These are phyloP conservation scores for Boletus vinaceobasis DNA, from an alignment of 768 basidiomycete species.

Conservation along the genomic window DNA sequence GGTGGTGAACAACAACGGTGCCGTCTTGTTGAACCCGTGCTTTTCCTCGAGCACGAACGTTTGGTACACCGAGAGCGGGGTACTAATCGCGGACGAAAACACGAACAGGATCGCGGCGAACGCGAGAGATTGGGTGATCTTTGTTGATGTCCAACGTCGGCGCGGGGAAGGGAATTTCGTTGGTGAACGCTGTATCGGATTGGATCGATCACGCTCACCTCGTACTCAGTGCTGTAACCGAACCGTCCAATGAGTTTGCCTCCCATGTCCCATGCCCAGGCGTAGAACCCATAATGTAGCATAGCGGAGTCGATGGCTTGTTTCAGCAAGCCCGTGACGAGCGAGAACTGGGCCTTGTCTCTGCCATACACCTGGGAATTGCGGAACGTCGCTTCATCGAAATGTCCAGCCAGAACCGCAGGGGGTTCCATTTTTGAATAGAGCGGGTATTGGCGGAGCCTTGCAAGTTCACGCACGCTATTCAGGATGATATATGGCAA, in stretches of 20 bases:
- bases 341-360: conserved; percentile 82
- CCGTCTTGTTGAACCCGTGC: conserved; percentile 97
- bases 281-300: conserved; percentile 75
- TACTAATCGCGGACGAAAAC: conserved; percentile 59
- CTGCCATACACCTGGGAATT: conserved; percentile 91
- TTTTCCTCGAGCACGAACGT: conserved; percentile 94
- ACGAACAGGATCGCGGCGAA: conserved; percentile 70
- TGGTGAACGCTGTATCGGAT: background rate
- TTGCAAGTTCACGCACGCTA: background rate
- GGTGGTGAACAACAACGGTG: conserved; percentile 64
- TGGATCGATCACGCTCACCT: conserved; percentile 43
- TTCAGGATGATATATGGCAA: background rate
- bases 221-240: conserved; percentile 69
- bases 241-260: conserved; percentile 46
- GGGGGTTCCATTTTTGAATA: conserved; percentile 78
- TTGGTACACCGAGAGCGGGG: conserved; percentile 78
- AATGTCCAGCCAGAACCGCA: conserved; percentile 61
- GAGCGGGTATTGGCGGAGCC: conserved; percentile 79
- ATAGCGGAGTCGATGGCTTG: conserved; percentile 67
- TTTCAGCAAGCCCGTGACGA: conserved; percentile 71
- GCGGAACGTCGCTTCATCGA: conserved; percentile 66
- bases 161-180: background rate
- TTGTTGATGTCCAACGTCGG: background rate
- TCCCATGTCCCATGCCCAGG: conserved; percentile 75
- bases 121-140: conserved; percentile 79